Evolutionary conservation across 257 asterid genomes (phyloP).

Genomic region (Fraxinus americana): DNA sequence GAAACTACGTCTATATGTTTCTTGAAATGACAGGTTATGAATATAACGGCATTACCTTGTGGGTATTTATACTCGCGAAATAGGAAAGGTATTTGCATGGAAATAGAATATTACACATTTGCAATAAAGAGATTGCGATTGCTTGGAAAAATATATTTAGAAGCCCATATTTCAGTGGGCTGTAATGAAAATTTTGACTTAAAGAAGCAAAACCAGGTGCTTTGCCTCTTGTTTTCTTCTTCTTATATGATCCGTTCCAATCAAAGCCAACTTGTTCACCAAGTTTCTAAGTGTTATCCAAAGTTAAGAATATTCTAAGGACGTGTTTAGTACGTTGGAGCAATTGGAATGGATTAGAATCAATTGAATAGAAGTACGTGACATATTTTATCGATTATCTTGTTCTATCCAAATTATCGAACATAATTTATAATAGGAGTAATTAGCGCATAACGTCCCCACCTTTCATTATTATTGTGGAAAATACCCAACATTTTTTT

Average conservation of each 20-base stretch:
- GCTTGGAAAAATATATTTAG: background rate
- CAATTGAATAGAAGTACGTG: no score
- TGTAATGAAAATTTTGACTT: conserved; percentile 24
- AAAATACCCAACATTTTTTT: no score
- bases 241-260: background rate
- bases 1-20: background rate
- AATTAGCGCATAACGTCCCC: no score
- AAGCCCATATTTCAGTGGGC: conserved; percentile 45
- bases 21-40: background rate
- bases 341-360: no score
- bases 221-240: conserved; percentile 27
- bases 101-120: conserved; percentile 12
- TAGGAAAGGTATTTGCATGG: background rate
- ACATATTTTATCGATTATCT: no score
- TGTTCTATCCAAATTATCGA: no score
- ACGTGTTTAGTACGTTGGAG: background rate
- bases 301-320: background rate
- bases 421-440: no score
- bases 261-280: background rate
- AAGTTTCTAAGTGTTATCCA: background rate
- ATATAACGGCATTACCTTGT: background rate
- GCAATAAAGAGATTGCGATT: conserved; percentile 19
- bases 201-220: conserved; percentile 45
- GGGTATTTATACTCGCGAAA: conserved; percentile 33
- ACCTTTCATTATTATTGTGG: no score